Percentiles rank a stretch among this genome's conserved stretches.
Evolutionary conservation across 305 asterid genomes (phyloP).

Genomic region (Fraxinus greggii): DNA sequence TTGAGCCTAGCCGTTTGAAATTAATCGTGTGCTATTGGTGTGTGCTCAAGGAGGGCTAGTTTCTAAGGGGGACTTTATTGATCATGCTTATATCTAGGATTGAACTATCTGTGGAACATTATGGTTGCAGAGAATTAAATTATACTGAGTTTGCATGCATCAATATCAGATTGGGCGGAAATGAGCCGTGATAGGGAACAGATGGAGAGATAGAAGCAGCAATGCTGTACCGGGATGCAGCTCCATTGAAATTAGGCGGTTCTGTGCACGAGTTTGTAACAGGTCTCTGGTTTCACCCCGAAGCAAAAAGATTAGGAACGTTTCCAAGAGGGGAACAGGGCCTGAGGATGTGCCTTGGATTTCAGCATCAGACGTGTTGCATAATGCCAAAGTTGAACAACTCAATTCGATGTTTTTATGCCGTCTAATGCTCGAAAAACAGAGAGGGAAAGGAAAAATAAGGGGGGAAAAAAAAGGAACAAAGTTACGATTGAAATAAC

Average conservation of each 20-base stretch:
- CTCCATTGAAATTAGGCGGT: constrained; percentile 59
- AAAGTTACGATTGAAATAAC: not conserved
- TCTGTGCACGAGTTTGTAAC: constrained; percentile 61
- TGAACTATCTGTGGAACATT: constrained; percentile 66
- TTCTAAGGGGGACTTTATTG: constrained; percentile 46
- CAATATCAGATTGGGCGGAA: constrained; percentile 50
- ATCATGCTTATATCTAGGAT: constrained; percentile 53
- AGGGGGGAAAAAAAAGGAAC: not conserved
- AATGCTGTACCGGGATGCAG: constrained; percentile 62
- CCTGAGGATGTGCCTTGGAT: not conserved
- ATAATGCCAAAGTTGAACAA: not conserved
- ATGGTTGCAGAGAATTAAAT: not conserved
- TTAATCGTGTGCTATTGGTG: constrained; percentile 58
- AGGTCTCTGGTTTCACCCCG: constrained; percentile 18
- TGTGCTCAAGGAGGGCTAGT: constrained; percentile 60
- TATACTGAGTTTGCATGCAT: constrained; percentile 10
- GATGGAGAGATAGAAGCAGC: constrained; percentile 57
- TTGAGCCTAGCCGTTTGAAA: constrained; percentile 59
- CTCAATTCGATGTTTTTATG: not conserved
- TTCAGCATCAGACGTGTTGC: not conserved
- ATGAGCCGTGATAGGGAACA: constrained; percentile 56
- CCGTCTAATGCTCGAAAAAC: not conserved
- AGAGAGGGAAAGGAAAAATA: constrained; percentile 37
- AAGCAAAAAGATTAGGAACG: not conserved
- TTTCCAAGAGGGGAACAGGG: not conserved